Evolutionary conservation across 495 filamentous ascomycete species (phyloP).

Genomic region (Penicillium parvum): DNA sequence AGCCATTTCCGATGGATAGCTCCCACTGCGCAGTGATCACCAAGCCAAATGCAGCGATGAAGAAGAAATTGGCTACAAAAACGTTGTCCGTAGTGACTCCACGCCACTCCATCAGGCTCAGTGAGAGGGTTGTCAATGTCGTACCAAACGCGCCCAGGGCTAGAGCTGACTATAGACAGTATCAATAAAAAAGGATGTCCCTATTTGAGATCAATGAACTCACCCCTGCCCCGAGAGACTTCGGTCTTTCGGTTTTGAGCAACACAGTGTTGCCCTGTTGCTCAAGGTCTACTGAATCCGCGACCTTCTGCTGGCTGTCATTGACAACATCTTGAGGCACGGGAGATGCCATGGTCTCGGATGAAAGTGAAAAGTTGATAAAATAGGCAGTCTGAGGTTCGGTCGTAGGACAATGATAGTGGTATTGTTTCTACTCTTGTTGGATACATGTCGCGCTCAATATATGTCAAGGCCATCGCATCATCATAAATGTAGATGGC

Average conservation of each 20-base stretch:
- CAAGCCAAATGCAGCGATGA: constrained; percentile 44
- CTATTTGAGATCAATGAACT: constrained; percentile 1
- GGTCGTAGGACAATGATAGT: background rate
- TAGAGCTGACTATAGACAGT: constrained; percentile 34
- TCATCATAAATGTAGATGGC: background rate
- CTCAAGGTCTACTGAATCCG: constrained; percentile 15
- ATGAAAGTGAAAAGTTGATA: background rate
- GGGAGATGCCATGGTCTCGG: constrained; percentile 3
- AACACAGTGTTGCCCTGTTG: constrained; percentile 7
- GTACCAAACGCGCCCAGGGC: constrained; percentile 49
- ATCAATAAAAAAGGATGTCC: constrained; percentile 10
- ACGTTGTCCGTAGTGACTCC: constrained; percentile 42
- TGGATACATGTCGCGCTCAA: background rate
- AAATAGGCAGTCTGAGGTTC: background rate
- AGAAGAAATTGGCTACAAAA: constrained; percentile 50
- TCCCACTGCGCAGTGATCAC: constrained; percentile 51
- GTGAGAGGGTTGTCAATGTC: constrained; percentile 44
- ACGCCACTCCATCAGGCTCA: constrained; percentile 49
- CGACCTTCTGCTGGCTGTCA: constrained; percentile 6
- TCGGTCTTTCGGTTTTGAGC: constrained; percentile 5
- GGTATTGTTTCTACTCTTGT: background rate
- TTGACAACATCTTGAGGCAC: constrained; percentile 3
- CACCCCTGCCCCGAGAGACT: constrained; percentile 25
- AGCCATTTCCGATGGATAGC: constrained; percentile 44
- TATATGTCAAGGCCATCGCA: background rate